These are phyloP conservation scores for Yamadazyma pseudoaaseri DNA, from an alignment of 1,139 yeast species.

Conservation along the genomic window DNA sequence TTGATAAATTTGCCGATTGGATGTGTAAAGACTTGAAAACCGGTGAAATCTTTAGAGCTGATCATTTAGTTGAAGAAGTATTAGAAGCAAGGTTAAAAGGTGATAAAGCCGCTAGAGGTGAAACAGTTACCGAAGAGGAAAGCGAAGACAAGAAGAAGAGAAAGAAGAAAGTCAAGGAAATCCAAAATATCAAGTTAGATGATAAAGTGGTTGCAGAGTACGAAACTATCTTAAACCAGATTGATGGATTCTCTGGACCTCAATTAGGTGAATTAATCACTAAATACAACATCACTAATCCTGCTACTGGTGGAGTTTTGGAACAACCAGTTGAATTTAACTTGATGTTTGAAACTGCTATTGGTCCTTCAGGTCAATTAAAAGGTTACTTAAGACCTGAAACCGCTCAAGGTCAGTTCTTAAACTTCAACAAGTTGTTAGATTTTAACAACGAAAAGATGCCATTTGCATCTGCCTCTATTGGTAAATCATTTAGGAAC, in stretches of 20 bases:
- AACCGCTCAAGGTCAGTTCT: conserved; percentile 99
- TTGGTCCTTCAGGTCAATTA: conserved; percentile 96
- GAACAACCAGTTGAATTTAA: conserved; percentile 95
- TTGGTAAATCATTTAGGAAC: conserved; percentile 98
- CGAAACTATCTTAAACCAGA: conserved; percentile 83
- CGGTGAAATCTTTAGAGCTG: conserved; percentile 98
- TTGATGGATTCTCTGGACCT: conserved; percentile 93
- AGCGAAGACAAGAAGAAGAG: conserved; percentile 74
- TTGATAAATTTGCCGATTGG: conserved; percentile 98
- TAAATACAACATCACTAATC: conserved; percentile 83
- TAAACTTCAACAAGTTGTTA: conserved; percentile 88
- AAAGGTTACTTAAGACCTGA: conserved; percentile 97
- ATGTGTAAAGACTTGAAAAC: conserved; percentile 95
- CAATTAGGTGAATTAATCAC: conserved; percentile 85
- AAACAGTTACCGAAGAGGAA: conserved; percentile 49
- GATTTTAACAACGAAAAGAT: conserved; percentile 94
- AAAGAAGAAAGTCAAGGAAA: conserved; percentile 96
- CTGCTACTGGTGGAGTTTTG: conserved; percentile 80
- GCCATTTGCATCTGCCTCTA: conserved; percentile 99
- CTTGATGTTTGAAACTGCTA: conserved; percentile 98
- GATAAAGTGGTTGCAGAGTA: conserved; percentile 78
- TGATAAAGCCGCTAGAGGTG: conserved; percentile 92
- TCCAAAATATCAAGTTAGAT: conserved; percentile 81
- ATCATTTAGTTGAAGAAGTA: conserved; percentile 96
- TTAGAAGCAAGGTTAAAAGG: conserved; percentile 94